Percentiles rank a stretch among this genome's conserved stretches.
Conservation (phyloP, 2,329 filamentous ascomycete species). For the Xylariaceae sp. region DNA sequence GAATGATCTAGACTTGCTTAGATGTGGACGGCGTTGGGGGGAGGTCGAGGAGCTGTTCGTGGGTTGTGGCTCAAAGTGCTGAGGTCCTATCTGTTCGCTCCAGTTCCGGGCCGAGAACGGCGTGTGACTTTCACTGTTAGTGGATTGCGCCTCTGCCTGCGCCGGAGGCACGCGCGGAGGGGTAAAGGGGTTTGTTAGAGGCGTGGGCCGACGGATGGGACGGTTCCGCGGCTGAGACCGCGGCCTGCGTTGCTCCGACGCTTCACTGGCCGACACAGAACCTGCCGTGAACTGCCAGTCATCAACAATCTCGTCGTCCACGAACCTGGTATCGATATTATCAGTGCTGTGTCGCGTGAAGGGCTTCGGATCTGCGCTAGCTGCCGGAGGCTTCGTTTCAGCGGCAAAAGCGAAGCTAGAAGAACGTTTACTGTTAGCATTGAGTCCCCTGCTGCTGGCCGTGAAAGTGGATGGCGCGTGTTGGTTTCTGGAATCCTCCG, state of each 20-base stretch:
- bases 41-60: slow-evolving; percentile 36
- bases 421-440: slow-evolving; percentile 32
- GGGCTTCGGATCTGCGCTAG: slow-evolving; percentile 25
- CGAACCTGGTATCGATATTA: slow-evolving; percentile 58
- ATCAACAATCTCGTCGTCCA: slow-evolving; percentile 39
- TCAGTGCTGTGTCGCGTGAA: slow-evolving; percentile 50
- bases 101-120: slow-evolving; percentile 49
- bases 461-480: slow-evolving; percentile 1
- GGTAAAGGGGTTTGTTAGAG: slow-evolving; percentile 23
- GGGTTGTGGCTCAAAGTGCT: slow-evolving; percentile 48
- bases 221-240: slow-evolving; percentile 40
- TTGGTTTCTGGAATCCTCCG: no score
- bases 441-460: slow-evolving; percentile 11
- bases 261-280: slow-evolving; percentile 28
- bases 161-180: slow-evolving; percentile 19
- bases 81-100: slow-evolving; percentile 48
- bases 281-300: slow-evolving; percentile 51
- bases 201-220: slow-evolving; percentile 36
- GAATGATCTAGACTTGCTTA: slow-evolving; percentile 56
- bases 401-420: slow-evolving; percentile 48
- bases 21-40: slow-evolving; percentile 43
- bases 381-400: slow-evolving; percentile 35
- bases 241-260: slow-evolving; percentile 28
- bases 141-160: slow-evolving; percentile 24
- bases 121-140: slow-evolving; percentile 18